Evolutionary conservation across 345 rosid genomes (phyloP).

Genomic region (Eutrema yunnanense): DNA sequence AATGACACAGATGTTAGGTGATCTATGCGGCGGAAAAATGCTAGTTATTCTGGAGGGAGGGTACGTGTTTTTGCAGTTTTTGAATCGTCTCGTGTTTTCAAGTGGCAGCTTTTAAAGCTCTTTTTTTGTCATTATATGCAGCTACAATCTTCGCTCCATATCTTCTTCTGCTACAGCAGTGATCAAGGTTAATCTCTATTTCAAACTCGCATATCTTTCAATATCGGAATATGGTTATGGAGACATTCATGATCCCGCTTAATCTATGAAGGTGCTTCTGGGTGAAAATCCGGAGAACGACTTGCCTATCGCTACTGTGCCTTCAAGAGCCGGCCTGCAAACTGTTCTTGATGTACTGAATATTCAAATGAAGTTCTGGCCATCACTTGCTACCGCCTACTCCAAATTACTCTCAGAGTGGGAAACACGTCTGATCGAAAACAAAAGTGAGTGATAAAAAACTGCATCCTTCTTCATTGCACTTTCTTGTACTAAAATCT

Average conservation of each 20-base stretch:
- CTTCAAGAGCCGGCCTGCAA: slow-evolving; percentile 63
- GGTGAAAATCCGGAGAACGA: slow-evolving; percentile 55
- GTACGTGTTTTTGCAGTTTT: slow-evolving; percentile 35
- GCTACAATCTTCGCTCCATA: slow-evolving; percentile 94
- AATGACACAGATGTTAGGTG: slow-evolving; percentile 72
- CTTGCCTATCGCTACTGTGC: slow-evolving; percentile 31
- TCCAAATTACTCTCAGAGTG: slow-evolving; percentile 51
- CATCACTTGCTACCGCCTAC: slow-evolving; percentile 37
- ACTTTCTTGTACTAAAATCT: background rate
- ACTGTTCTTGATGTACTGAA: slow-evolving; percentile 76
- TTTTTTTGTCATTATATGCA: slow-evolving; percentile 32
- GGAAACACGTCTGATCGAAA: slow-evolving; percentile 33
- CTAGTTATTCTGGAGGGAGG: slow-evolving; percentile 98
- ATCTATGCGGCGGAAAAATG: slow-evolving; percentile 70
- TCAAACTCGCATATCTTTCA: background rate
- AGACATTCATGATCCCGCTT: background rate
- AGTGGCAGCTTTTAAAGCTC: background rate
- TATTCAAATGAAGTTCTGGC: slow-evolving; percentile 83
- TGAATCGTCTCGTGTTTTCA: background rate
- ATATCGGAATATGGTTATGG: background rate
- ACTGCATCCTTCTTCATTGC: background rate
- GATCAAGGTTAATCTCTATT: slow-evolving; percentile 56
- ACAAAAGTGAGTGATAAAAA: slow-evolving; percentile 48
- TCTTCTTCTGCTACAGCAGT: slow-evolving; percentile 95
- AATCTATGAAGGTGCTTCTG: slow-evolving; percentile 52